Percentiles rank a stretch among this genome's conserved stretches.
Evolutionary conservation across 495 filamentous ascomycete genomes (phyloP).

Genomic region (Neurospora sp.): DNA sequence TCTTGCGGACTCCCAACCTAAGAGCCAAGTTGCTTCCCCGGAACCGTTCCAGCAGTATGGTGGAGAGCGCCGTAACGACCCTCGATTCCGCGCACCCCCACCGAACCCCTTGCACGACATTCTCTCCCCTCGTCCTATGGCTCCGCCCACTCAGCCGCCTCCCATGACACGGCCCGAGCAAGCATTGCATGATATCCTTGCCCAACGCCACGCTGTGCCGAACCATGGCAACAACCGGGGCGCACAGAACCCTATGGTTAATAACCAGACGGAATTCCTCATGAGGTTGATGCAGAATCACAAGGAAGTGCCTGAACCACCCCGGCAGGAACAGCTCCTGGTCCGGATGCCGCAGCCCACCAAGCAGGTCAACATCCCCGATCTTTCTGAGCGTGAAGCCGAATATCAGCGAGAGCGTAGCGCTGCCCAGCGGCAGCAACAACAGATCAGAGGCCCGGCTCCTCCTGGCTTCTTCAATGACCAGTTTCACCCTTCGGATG

Average conservation of each 20-base stretch:
- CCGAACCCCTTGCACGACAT: constrained; percentile 29
- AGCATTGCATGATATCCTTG: constrained; percentile 42
- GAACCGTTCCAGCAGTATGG: constrained; percentile 34
- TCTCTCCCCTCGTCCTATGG: constrained; percentile 29
- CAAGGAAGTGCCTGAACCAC: constrained; percentile 31
- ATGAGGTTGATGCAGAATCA: constrained; percentile 45
- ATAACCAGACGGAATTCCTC: constrained; percentile 44
- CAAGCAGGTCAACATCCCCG: constrained; percentile 19
- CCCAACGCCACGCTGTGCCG: constrained; percentile 36
- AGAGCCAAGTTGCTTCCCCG: constrained; percentile 28
- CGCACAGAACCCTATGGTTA: constrained; percentile 31
- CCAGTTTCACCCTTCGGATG: constrained; percentile 31
- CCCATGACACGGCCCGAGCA: constrained; percentile 37
- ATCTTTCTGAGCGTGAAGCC: constrained; percentile 30
- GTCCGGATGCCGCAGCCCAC: constrained; percentile 20
- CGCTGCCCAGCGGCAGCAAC: constrained; percentile 16
- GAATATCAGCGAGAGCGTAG: constrained; percentile 31
- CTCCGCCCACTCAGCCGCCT: constrained; percentile 27
- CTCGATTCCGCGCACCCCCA: constrained; percentile 13
- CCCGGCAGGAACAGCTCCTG: constrained; percentile 31
- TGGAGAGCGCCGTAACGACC: constrained; percentile 32
- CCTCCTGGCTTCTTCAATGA: constrained; percentile 35
- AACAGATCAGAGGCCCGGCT: constrained; percentile 15
- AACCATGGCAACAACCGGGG: constrained; percentile 27
- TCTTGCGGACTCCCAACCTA: constrained; percentile 15